Base-by-base conservation (phyloP, 192 early-diverging fungal species). In the Chytriomyces sp. region DNA sequence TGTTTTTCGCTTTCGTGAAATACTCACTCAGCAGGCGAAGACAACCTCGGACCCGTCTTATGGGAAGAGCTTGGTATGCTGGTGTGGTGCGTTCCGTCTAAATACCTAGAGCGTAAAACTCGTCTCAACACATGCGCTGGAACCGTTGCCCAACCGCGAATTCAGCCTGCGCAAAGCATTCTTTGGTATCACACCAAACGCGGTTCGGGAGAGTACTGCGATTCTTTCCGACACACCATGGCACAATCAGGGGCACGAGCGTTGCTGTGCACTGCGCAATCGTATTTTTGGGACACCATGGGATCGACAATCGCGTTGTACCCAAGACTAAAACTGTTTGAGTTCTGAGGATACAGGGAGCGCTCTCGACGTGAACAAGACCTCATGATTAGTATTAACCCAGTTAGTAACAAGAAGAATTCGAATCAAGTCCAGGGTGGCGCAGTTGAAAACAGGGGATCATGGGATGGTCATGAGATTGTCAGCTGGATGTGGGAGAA, bases 41-140 rank as follows among this genome's bases (percentile, higher is more conserved):
- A 75, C 49, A 79, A 75, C 36, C 41, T 79, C 4, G 77, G 74
- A 2, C 73, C 71, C 41, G 26, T 76, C 12, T 41, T 79, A 4
- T 79, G 66, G 65, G 77, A 79, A 64, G 73, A 79, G 58, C 44
- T 79, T 41, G 72, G 31, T 19, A 25, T 44, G 37, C 52, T 79
- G 70, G 70, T 66, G 66, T 33, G 57, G 40, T 4, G 57, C 76
- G 73, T 38, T 72, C 10, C 65, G 77, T 19, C 44, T 79, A 22
- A 70, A 70, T 40, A 36, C 44, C 12, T 57, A 34, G 34, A 59
- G 58, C 54, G 41, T 30, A 41, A 55, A 79, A 17, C 19, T 70
- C 41, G 52, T 66, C 0, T 25, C 72, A 1, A 57, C 59, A 55
- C 66, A 61, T 34, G 37, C 36, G 33, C 39, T 58, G 26, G 56